Conservation (phyloP, 345 rosid species). For the Eucalyptus erythrocorys region DNA sequence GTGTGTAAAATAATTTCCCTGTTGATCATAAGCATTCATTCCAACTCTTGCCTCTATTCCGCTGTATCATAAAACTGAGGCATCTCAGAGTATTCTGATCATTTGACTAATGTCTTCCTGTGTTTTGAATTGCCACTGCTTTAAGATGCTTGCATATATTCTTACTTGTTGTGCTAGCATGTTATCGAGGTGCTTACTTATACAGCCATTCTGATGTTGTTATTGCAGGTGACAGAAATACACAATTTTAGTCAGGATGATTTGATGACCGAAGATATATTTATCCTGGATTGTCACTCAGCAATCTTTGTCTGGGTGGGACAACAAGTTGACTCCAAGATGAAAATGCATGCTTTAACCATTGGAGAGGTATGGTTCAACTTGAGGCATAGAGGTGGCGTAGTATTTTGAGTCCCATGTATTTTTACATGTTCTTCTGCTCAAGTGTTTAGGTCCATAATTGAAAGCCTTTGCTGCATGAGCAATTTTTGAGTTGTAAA, state of each 20-base stretch:
- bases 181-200: background rate
- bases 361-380: constrained; percentile 68
- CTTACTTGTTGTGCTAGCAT: background rate
- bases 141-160: background rate
- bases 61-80: background rate
- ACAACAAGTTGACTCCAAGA: constrained; percentile 76
- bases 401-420: background rate
- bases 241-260: constrained; percentile 90
- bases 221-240: constrained; percentile 74
- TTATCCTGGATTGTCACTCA: constrained; percentile 81
- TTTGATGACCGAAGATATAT: constrained; percentile 97
- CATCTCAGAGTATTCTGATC: background rate
- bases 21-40: background rate
- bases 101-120: background rate
- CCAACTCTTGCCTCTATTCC: background rate
- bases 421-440: background rate
- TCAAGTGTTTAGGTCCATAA: background rate
- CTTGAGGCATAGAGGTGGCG: background rate
- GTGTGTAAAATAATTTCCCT: constrained; percentile 23
- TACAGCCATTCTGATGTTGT: background rate
- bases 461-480: background rate
- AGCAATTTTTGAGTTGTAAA: background rate
- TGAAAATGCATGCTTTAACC: constrained; percentile 44
- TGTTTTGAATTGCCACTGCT: background rate
- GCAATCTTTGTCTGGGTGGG: constrained; percentile 95